Evolutionary conservation across 495 filamentous ascomycete genomes (phyloP).

Genomic region (Parathielavia appendiculata): DNA sequence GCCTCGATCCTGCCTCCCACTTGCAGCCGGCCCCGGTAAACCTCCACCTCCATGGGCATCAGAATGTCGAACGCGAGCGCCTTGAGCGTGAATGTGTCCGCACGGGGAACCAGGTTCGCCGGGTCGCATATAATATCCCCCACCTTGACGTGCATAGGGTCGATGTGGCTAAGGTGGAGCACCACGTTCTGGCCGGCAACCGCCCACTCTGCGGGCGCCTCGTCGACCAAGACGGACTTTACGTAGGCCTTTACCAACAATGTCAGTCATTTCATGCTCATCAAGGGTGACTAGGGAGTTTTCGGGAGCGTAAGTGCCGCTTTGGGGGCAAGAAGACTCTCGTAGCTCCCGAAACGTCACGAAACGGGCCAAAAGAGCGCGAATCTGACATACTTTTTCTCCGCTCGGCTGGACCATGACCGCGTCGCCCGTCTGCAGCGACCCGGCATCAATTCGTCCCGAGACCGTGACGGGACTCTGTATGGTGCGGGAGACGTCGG

Average conservation of each 20-base stretch:
- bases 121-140: constrained; percentile 82
- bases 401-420: constrained; percentile 73
- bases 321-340: too few species aligned
- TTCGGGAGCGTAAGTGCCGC: too few species aligned
- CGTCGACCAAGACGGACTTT: constrained; percentile 70
- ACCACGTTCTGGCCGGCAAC: constrained; percentile 90
- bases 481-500: constrained; percentile 58
- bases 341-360: too few species aligned
- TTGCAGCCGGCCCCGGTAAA: constrained; percentile 80
- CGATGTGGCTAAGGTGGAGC: constrained; percentile 80
- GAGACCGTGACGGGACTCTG: constrained; percentile 80
- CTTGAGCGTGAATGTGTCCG: constrained; percentile 71
- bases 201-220: constrained; percentile 74
- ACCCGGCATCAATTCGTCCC: constrained; percentile 81
- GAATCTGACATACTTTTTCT: too few species aligned
- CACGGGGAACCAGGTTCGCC: constrained; percentile 58
- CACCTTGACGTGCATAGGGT: constrained; percentile 68
- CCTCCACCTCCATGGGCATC: constrained; percentile 80
- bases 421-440: constrained; percentile 74
- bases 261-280: too few species aligned
- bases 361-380: too few species aligned
- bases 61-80: constrained; percentile 84
- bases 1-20: constrained; percentile 66
- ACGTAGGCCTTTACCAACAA: constrained; percentile 49
- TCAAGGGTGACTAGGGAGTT: too few species aligned